phyloP scores from a whole-genome alignment of 176 grass and related monocot genomes.

The Zoysia japonica region DNA sequence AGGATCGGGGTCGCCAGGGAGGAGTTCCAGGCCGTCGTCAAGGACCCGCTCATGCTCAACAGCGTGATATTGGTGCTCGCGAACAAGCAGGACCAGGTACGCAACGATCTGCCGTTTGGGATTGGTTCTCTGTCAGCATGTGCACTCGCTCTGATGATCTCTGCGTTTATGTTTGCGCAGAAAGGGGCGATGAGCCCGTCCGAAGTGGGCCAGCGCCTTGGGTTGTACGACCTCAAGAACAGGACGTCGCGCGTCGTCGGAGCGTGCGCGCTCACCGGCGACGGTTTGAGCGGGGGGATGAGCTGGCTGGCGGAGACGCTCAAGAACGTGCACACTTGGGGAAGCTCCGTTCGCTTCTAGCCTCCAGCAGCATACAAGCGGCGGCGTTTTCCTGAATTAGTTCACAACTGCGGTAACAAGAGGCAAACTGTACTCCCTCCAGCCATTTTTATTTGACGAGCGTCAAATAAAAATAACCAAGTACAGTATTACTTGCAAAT shows the following conservation, averaged over 20 bases:
- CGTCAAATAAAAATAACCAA: not conserved
- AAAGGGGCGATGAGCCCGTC: constrained; percentile 27
- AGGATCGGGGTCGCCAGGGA: constrained; percentile 25
- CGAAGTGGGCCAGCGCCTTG: constrained; percentile 17
- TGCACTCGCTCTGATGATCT: not conserved
- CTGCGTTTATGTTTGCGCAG: not conserved
- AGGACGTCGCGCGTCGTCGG: constrained; percentile 21
- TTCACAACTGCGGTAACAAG: too few species aligned
- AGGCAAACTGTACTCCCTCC: too few species aligned
- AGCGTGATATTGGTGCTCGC: constrained; percentile 35
- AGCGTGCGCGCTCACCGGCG: constrained; percentile 31
- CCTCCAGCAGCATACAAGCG: not conserved
- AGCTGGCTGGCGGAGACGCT: constrained; percentile 25
- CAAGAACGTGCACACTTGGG: constrained; percentile 28
- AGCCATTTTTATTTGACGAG: too few species aligned
- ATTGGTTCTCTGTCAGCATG: too few species aligned
- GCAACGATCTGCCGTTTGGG: too few species aligned
- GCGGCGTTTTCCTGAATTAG: too few species aligned
- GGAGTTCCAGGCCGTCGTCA: constrained; percentile 32
- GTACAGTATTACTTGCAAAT: not conserved
- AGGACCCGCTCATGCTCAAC: constrained; percentile 44
- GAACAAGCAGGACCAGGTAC: constrained; percentile 48
- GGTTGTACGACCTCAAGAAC: constrained; percentile 31
- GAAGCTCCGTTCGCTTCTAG: constrained; percentile 35
- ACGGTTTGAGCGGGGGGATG: not conserved